phyloP scores from a whole-genome alignment of 768 basidiomycete species.

The Lentinus brumalis region DNA sequence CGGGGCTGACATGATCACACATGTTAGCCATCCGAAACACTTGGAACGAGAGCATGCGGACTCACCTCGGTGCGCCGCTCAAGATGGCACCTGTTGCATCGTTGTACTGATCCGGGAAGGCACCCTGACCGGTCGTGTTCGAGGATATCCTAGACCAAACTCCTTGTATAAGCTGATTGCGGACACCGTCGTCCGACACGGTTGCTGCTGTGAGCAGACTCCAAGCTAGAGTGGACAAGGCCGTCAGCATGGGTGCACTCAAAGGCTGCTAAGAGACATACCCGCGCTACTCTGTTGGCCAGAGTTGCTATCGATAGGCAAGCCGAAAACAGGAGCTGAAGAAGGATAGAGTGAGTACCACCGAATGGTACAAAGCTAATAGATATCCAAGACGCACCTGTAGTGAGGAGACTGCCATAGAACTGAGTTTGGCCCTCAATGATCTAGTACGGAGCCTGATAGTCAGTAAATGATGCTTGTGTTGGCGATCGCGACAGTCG shows the following conservation, averaged over 20 bases:
- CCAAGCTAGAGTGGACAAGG: slow-evolving; percentile 9
- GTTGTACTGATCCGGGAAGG: slow-evolving; percentile 13
- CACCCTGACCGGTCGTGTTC: slow-evolving; percentile 5
- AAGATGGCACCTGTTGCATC: neutral
- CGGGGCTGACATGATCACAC: slow-evolving; percentile 1
- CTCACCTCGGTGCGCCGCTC: slow-evolving; percentile 13
- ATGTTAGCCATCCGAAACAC: too few relatives aligned
- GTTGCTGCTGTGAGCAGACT: slow-evolving; percentile 15
- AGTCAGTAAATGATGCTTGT: neutral
- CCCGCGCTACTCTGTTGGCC: slow-evolving; percentile 1
- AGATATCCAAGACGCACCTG: neutral
- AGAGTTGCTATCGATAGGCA: slow-evolving; percentile 10
- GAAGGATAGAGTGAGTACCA: neutral
- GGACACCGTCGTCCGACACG: slow-evolving; percentile 12
- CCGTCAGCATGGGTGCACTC: too few relatives aligned
- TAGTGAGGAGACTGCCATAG: neutral
- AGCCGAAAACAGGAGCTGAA: slow-evolving; percentile 1
- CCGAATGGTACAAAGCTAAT: neutral
- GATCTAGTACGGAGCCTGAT: neutral
- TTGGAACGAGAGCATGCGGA: too few relatives aligned
- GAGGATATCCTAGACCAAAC: slow-evolving; percentile 5
- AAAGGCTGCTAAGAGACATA: neutral
- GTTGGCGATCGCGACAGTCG: neutral
- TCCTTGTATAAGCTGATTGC: slow-evolving; percentile 6
- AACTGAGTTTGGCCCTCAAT: slow-evolving; percentile 8